Evolutionary conservation across 2,329 filamentous ascomycete species (phyloP), one percentile per base, ranked within the genome.

Genomic region (Cryphonectria japonica): DNA sequence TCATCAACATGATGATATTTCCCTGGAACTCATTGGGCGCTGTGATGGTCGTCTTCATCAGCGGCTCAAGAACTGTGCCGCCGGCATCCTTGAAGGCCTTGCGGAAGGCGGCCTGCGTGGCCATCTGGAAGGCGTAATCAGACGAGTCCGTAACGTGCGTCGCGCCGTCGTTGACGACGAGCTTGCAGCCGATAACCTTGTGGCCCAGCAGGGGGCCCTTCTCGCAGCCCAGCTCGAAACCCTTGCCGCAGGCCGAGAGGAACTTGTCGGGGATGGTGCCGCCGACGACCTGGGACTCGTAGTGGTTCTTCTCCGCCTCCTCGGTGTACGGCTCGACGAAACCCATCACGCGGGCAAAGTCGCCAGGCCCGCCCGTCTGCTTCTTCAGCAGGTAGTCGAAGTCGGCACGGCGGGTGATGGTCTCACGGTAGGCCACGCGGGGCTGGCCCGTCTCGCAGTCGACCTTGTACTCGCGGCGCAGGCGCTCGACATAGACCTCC

Each of bases 21-120:
- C 96, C 96, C 83, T 99, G 96, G 86, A 98, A 99, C 85, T 99
- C 96, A 78, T 93, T 94, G 63, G 96, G 96, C 0, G 96, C 95
- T 43, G 94, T 97, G 78, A 99, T 94, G 73, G 94, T 95, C 0
- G 94, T 98, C 88, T 98, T 98, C 96, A 99, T 99, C 69, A 99
- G 84, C 6, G 96, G 96, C 83, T 99, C 96, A 50, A 99, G 89
- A 13, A 99, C 91, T 77, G 93, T 89, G 2, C 95, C 95, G 67
- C 90, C 88, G 46, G 92, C 93, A 16, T 93, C 89, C 72, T 87
- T 86, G 84, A 99, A 98, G 26, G 94, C 92, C 84, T 98, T 97
- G 76, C 93, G 91, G 91, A 99, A 99, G 37, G 96, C 96, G 85
- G 97, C 93, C 82, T 97, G 94, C 2, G 96, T 97, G 16, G 96